phyloP scores from a whole-genome alignment of 768 basidiomycete species.

The Mycena metata region DNA sequence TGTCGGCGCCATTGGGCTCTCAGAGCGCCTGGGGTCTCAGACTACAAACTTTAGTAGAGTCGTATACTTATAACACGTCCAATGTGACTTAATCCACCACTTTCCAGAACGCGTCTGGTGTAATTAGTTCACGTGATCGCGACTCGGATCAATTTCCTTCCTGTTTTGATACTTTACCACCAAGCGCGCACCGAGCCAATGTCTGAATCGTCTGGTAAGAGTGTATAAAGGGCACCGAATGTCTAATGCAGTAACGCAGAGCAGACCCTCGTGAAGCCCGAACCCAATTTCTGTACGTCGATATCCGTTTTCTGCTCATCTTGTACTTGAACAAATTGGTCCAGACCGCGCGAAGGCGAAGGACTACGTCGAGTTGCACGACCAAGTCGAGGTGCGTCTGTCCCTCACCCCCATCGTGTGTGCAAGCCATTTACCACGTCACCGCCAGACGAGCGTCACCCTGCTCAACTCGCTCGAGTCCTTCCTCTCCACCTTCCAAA shows the following conservation, averaged over 20 bases:
- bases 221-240: not conserved
- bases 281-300: slow-evolving; percentile 51
- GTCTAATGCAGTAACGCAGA: slow-evolving; percentile 28
- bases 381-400: slow-evolving; percentile 82
- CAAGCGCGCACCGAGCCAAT: not conserved
- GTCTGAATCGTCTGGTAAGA: slow-evolving; percentile 30
- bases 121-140: slow-evolving; percentile 16
- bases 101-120: no score
- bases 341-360: slow-evolving; percentile 56
- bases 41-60: slow-evolving; percentile 17
- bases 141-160: not conserved
- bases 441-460: slow-evolving; percentile 81
- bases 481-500: slow-evolving; percentile 96
- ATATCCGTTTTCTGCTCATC: slow-evolving; percentile 5
- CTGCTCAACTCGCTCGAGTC: slow-evolving; percentile 90
- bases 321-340: slow-evolving; percentile 20
- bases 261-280: slow-evolving; percentile 30
- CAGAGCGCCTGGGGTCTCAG: slow-evolving; percentile 41
- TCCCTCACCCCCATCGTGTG: not conserved
- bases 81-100: not conserved
- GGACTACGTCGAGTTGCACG: slow-evolving; percentile 90
- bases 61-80: not conserved
- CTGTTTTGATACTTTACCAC: not conserved
- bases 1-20: slow-evolving; percentile 37
- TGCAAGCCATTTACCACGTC: slow-evolving; percentile 21